These are phyloP conservation scores for Exophiala dermatitidis DNA, from an alignment of 2,329 filamentous ascomycete genomes.

Conservation along the genomic window DNA sequence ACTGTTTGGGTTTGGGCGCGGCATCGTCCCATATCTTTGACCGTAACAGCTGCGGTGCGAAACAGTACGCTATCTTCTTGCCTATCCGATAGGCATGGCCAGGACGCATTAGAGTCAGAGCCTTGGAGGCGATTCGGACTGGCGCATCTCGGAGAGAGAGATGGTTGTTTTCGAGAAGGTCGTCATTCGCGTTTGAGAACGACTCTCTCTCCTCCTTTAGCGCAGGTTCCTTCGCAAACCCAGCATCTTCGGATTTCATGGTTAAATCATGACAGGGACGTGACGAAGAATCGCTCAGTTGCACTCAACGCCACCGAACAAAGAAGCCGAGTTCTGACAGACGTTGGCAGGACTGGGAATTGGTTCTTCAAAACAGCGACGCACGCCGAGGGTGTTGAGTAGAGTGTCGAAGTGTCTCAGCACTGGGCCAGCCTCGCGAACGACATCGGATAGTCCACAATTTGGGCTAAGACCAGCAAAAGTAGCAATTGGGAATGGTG, in stretches of 20 bases:
- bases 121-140: conserved; percentile 10
- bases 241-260: neutral
- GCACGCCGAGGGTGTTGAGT: too few relatives aligned
- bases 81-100: conserved; percentile 15
- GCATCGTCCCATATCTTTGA: conserved; percentile 21
- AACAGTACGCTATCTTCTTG: conserved; percentile 24
- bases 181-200: conserved; percentile 1
- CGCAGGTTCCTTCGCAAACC: neutral
- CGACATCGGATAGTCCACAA: too few relatives aligned
- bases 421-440: too few relatives aligned
- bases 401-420: too few relatives aligned
- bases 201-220: conserved; percentile 11
- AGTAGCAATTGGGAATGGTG: too few relatives aligned
- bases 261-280: conserved; percentile 1
- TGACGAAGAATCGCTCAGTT: neutral
- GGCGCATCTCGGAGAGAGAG: conserved; percentile 8
- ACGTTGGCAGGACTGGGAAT: neutral
- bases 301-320: neutral
- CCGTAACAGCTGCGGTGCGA: conserved; percentile 21
- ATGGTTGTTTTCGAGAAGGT: neutral
- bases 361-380: too few relatives aligned
- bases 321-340: neutral
- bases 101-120: conserved; percentile 13
- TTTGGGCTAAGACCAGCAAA: too few relatives aligned
- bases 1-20: conserved; percentile 20